phyloP scores from a whole-genome alignment of 805 yeast species.

The Candida gorgasii region DNA sequence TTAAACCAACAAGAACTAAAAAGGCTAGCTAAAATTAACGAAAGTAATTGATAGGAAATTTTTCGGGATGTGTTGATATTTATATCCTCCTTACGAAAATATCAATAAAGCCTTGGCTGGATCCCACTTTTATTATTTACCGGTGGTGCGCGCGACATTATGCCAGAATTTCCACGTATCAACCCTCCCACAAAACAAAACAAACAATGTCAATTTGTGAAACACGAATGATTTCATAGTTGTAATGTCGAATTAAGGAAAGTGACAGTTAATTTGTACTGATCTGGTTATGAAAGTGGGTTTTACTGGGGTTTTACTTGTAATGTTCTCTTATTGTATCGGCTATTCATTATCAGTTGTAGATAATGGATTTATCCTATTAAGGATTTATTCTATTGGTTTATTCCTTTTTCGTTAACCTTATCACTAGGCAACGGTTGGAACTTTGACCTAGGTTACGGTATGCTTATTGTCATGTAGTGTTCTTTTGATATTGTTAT shows the following conservation, averaged over 20 bases:
- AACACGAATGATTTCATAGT: slow-evolving; percentile 3
- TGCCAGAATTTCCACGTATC: slow-evolving; percentile 3
- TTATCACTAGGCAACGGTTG: too few species aligned
- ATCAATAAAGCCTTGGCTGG: slow-evolving; percentile 4
- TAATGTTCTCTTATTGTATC: too few species aligned
- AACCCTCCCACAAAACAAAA: neutral
- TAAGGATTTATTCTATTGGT: too few species aligned
- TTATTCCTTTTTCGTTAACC: too few species aligned
- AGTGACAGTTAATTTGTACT: slow-evolving; percentile 3
- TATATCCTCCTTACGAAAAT: slow-evolving; percentile 5
- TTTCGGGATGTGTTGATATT: slow-evolving; percentile 6
- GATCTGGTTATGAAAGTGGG: neutral
- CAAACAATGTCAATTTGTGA: slow-evolving; percentile 1
- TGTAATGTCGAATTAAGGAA: neutral
- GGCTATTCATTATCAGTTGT: too few species aligned
- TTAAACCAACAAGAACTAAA: slow-evolving; percentile 17
- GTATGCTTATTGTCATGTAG: too few species aligned
- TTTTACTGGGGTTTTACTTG: too few species aligned
- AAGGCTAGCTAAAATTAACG: slow-evolving; percentile 5
- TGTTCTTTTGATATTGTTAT: too few species aligned
- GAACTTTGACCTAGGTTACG: too few species aligned
- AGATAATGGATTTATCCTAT: too few species aligned
- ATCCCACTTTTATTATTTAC: neutral
- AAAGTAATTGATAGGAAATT: neutral
- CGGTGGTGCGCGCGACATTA: neutral